phyloP scores from a whole-genome alignment of 768 basidiomycete genomes.

The Suillus subaureus region DNA sequence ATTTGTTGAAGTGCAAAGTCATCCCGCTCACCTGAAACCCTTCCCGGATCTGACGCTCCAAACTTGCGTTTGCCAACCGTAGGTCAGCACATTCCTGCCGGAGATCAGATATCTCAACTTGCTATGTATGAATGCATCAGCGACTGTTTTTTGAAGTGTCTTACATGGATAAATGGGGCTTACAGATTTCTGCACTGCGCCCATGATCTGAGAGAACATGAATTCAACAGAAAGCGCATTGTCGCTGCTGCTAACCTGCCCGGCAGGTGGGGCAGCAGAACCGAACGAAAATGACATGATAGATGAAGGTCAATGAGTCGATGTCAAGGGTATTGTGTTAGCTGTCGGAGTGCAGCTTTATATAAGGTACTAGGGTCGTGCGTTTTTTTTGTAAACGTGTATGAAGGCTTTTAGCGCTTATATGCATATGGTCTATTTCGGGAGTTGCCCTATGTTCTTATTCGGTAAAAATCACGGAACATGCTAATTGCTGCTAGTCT shows the following conservation, averaged over 20 bases:
- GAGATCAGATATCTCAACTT: slow-evolving; percentile 71
- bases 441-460: slow-evolving; percentile 7
- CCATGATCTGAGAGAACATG: slow-evolving; percentile 82
- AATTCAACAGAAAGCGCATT: slow-evolving; percentile 38
- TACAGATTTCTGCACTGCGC: slow-evolving; percentile 75
- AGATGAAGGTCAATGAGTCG: slow-evolving; percentile 17
- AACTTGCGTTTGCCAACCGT: slow-evolving; percentile 67
- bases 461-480: not conserved
- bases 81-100: slow-evolving; percentile 79
- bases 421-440: slow-evolving; percentile 19
- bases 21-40: slow-evolving; percentile 54
- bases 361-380: slow-evolving; percentile 6
- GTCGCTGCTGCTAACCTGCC: slow-evolving; percentile 25
- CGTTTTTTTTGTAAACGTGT: slow-evolving; percentile 23
- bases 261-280: slow-evolving; percentile 13
- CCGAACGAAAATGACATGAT: slow-evolving; percentile 25
- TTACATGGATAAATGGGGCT: slow-evolving; percentile 29
- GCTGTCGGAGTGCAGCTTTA: slow-evolving; percentile 5
- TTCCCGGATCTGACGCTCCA: slow-evolving; percentile 78
- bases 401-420: slow-evolving; percentile 12
- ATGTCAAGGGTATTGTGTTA: slow-evolving; percentile 34
- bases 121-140: slow-evolving; percentile 41
- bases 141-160: slow-evolving; percentile 3
- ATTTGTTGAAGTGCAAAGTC: not conserved
- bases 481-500: not conserved